Base-by-base conservation (phyloP, 495 filamentous ascomycete species). In the Penicillium mononematosum region DNA sequence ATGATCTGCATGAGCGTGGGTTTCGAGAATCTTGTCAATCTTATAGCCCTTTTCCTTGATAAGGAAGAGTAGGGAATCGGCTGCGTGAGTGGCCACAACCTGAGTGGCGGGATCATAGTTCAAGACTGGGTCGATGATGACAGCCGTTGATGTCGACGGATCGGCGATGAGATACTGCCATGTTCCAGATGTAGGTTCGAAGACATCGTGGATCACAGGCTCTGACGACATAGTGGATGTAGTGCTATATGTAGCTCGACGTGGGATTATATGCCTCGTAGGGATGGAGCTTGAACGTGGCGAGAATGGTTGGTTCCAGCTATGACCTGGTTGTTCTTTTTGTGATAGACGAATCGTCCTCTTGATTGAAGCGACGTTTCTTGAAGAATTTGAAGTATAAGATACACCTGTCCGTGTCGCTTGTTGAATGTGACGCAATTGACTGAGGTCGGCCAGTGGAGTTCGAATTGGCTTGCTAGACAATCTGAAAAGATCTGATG, bases 141-240 rank as follows among this genome's bases (percentile, higher is more conserved):
- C 74, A 25, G 82, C 79, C 1, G 60, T 20, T 3, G 53, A 56
- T 11, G 81, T 82, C 12, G 63, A 47, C 0, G 81, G 76, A 60
- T 83, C 80, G 4, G 75, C 79, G 3, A 86, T 74, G n/a, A 87
- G 61, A 61, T 85, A 86, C 58, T 86, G 83, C 80, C 80, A 86
- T 44, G 83, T 86, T n/a, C 73, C 67, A 1, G 81, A 80, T 10
- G 58, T 59, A 0, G 55, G 24, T 46, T 83, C 80, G 58, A 76
- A 81, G 8, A 76, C 22, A 42, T 55, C 50, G 63, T 80, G 71
- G 24, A 82, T 70, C 2, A 67, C 74, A n/a, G 77, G 72, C 45
- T 75, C 41, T 22, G 43, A 31, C 3, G 44, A 29, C 36, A 31
- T 34, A 16, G 48, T 50, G 48, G 51, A 10, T 41, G 20, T 25